Evolutionary conservation across 352 stramenopile genomes (phyloP).

Genomic region (Globisporangium lucens): DNA sequence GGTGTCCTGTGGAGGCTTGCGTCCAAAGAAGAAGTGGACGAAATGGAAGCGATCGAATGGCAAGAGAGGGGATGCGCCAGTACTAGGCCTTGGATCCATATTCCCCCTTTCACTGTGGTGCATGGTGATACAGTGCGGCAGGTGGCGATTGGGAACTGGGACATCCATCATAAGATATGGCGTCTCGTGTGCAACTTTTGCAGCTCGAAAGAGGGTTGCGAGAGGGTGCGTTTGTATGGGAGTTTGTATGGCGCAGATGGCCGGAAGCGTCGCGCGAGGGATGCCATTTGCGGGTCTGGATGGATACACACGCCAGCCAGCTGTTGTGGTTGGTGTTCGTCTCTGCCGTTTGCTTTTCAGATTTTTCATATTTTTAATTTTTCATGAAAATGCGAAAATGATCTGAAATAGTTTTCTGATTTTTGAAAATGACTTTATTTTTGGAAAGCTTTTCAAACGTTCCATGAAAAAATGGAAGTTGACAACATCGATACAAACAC

Average conservation of each 20-base stretch:
- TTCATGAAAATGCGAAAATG: no score
- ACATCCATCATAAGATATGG: not conserved
- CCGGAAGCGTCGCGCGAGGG: not conserved
- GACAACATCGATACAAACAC: no score
- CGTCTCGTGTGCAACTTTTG: not conserved
- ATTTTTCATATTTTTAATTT: not conserved
- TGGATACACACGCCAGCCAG: not conserved
- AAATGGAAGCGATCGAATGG: not conserved
- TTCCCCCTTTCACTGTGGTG: not conserved
- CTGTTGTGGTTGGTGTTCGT: not conserved
- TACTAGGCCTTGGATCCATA: not conserved
- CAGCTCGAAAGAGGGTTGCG: not conserved
- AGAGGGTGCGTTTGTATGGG: constrained; percentile 1
- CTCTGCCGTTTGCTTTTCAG: not conserved
- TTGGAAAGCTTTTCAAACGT: no score
- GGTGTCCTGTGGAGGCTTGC: not conserved
- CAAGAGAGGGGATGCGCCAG: not conserved
- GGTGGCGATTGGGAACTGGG: constrained; percentile 5
- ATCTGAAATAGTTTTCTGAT: not conserved
- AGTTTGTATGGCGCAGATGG: not conserved
- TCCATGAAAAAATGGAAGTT: no score
- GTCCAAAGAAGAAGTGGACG: constrained; percentile 4
- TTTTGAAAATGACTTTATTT: no score
- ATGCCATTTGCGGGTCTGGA: not conserved
- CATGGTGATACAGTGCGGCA: constrained; percentile 1